A percentile compares a stretch with the other conserved stretches of the same genome.
phyloP scores from a whole-genome alignment of 306 rosid species.

The Betula pendula region DNA sequence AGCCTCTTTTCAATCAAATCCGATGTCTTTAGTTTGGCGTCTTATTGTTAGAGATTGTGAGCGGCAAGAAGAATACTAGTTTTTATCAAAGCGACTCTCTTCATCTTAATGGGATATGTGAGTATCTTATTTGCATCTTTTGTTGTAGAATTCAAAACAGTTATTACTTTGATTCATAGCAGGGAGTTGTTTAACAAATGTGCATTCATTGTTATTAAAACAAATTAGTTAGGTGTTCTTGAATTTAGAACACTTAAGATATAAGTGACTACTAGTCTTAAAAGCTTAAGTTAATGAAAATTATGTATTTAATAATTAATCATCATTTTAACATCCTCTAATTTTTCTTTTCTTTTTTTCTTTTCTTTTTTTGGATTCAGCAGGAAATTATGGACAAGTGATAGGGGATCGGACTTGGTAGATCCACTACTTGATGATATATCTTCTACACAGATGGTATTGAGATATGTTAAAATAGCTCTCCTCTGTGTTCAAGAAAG shows the following conservation, averaged over 20 bases:
- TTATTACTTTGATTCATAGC: background rate
- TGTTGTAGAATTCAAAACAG: background rate
- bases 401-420: slow-evolving; percentile 17
- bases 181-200: background rate
- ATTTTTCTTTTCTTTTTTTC: background rate
- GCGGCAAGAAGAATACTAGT: slow-evolving; percentile 30
- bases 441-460: background rate
- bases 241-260: too few relatives aligned
- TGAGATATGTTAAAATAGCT: slow-evolving; percentile 35
- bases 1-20: slow-evolving; percentile 43
- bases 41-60: slow-evolving; percentile 41
- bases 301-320: background rate
- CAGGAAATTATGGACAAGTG: slow-evolving; percentile 39
- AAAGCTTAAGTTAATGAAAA: background rate
- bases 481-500: slow-evolving; percentile 38
- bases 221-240: too few relatives aligned
- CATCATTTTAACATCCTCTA: background rate
- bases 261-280: too few relatives aligned
- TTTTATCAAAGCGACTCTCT: too few relatives aligned
- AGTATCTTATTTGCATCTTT: background rate
- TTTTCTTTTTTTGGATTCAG: slow-evolving; percentile 11
- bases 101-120: slow-evolving; percentile 32
- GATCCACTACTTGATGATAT: slow-evolving; percentile 17
- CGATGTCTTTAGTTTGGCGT: slow-evolving; percentile 55
- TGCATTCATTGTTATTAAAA: too few relatives aligned